Evolutionary conservation across 441 rosid species (phyloP).

Genomic region (Euphorbia celastroides): DNA sequence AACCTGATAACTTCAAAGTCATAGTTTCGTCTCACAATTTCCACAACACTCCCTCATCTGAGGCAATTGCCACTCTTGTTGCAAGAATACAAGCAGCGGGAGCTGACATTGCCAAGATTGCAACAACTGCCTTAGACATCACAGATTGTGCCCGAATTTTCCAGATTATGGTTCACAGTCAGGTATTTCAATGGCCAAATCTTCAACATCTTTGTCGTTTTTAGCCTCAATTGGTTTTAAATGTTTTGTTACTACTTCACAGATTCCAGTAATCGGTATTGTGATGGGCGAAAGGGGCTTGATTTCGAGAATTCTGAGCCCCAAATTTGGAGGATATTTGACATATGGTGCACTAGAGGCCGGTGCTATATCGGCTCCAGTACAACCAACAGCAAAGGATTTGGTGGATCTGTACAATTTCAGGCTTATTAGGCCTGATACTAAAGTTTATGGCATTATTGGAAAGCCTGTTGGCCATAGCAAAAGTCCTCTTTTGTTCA

Average conservation of each 20-base stretch:
- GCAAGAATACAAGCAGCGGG: slow-evolving; percentile 67
- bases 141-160: slow-evolving; percentile 78
- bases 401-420: slow-evolving; percentile 49
- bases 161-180: slow-evolving; percentile 73
- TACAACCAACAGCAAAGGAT: slow-evolving; percentile 47
- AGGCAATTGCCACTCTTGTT: slow-evolving; percentile 71
- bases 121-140: slow-evolving; percentile 81
- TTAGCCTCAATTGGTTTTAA: no score
- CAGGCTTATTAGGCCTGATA: slow-evolving; percentile 45
- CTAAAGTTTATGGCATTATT: slow-evolving; percentile 51
- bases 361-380: slow-evolving; percentile 44
- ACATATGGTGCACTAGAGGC: slow-evolving; percentile 49
- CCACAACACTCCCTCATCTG: slow-evolving; percentile 69
- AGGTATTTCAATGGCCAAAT: no score
- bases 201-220: no score
- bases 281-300: slow-evolving; percentile 62
- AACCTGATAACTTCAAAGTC: slow-evolving; percentile 57
- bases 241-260: no score
- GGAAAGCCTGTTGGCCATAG: slow-evolving; percentile 62
- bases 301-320: slow-evolving; percentile 45
- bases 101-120: slow-evolving; percentile 93
- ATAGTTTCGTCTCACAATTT: slow-evolving; percentile 91
- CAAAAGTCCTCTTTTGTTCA: slow-evolving; percentile 52
- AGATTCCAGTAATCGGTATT: slow-evolving; percentile 51
- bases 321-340: slow-evolving; percentile 56